phyloP scores from a whole-genome alignment of 2,329 filamentous ascomycete species.

The Beauveria bassiana region DNA sequence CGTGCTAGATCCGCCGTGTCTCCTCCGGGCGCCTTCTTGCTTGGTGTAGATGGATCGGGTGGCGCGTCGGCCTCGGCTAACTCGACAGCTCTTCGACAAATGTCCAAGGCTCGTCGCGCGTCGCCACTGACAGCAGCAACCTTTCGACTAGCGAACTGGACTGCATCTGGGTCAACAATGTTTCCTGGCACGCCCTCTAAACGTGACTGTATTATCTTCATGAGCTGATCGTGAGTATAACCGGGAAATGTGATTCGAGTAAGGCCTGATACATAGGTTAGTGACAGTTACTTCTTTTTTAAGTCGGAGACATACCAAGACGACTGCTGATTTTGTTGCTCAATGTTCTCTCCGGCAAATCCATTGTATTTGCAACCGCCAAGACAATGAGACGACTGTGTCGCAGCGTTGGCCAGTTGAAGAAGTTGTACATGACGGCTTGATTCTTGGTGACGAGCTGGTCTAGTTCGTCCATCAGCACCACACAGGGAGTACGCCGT shows the following conservation, averaged over 20 bases:
- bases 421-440: conserved; percentile 99
- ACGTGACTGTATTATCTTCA: conserved; percentile 94
- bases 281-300: neutral
- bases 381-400: conserved; percentile 93
- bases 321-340: conserved; percentile 98
- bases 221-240: conserved; percentile 94
- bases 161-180: conserved; percentile 84
- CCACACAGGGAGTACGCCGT: conserved; percentile 86
- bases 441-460: conserved; percentile 97
- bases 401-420: conserved; percentile 92
- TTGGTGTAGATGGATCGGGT: conserved; percentile 51
- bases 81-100: conserved; percentile 90
- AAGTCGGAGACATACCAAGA: conserved; percentile 39
- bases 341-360: conserved; percentile 87
- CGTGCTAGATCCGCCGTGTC: conserved; percentile 20
- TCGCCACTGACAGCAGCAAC: conserved; percentile 95
- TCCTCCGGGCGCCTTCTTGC: conserved; percentile 36
- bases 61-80: conserved; percentile 69
- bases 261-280: conserved; percentile 48
- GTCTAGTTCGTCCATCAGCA: conserved; percentile 97
- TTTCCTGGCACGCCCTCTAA: conserved; percentile 80
- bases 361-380: conserved; percentile 98
- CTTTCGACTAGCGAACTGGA: conserved; percentile 94
- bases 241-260: conserved; percentile 95
- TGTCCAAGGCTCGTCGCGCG: conserved; percentile 84